Evolutionary conservation across 1,139 yeast genomes (phyloP).

Genomic region (Nakaseomyces nivariensis): DNA sequence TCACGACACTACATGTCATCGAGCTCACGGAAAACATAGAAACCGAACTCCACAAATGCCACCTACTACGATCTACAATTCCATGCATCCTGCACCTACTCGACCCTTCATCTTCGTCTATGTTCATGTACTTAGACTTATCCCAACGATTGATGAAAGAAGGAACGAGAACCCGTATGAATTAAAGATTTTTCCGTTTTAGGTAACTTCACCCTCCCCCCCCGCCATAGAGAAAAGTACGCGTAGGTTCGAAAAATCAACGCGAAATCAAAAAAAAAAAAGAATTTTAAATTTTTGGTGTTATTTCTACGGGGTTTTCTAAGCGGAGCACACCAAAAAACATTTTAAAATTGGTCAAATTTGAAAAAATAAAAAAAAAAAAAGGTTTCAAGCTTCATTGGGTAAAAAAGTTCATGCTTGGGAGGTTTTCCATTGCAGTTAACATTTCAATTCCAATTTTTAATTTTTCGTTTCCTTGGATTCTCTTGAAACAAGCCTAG

Average conservation of each 20-base stretch:
- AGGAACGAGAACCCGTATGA: not conserved
- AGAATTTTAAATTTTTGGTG: too few relatives aligned
- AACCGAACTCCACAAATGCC: not conserved
- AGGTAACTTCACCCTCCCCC: not conserved
- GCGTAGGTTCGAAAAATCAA: not conserved
- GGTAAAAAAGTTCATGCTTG: too few relatives aligned
- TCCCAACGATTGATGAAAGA: not conserved
- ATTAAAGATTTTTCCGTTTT: not conserved
- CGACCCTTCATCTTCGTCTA: not conserved
- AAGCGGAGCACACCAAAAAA: too few relatives aligned
- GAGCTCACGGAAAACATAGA: not conserved
- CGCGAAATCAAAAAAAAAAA: not conserved
- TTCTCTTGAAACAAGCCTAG: too few relatives aligned
- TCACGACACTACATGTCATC: not conserved
- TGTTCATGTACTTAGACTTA: conserved; percentile 1
- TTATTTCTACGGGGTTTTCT: too few relatives aligned
- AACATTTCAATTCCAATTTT: too few relatives aligned
- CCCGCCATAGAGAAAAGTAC: not conserved
- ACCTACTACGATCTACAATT: not conserved
- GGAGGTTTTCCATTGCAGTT: too few relatives aligned
- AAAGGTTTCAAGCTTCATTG: too few relatives aligned
- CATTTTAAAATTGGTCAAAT: too few relatives aligned
- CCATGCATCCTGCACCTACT: not conserved
- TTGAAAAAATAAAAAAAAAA: too few relatives aligned
- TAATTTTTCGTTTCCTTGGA: too few relatives aligned